Conservation (phyloP, 257 asterid genomes). For the Capsicum pubescens region DNA sequence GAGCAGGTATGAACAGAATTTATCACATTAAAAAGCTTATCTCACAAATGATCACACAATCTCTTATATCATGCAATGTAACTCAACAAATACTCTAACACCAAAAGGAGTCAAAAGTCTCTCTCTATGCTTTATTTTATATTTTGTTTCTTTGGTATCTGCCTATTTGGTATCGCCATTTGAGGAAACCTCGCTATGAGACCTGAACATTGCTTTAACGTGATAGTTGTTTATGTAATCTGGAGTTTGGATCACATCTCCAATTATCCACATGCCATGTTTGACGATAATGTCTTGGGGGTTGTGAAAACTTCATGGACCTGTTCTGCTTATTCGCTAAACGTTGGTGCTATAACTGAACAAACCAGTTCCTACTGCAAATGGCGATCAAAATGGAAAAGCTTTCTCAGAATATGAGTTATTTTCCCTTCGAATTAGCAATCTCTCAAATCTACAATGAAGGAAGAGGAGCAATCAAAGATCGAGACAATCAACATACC, state of each 20-base stretch:
- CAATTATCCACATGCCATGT: not conserved
- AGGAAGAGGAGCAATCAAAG: no score
- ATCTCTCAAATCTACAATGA: no score
- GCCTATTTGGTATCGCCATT: not conserved
- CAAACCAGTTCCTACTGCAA: no score
- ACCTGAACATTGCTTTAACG: not conserved
- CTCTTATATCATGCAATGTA: constrained; percentile 15
- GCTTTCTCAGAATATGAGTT: no score
- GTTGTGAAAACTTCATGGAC: constrained; percentile 7
- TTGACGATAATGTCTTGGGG: constrained; percentile 3
- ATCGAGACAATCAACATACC: no score
- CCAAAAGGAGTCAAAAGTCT: not conserved
- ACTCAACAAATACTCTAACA: not conserved
- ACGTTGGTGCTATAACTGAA: no score
- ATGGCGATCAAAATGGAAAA: no score
- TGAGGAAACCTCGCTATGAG: not conserved
- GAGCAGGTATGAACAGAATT: constrained; percentile 5
- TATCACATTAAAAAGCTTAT: not conserved
- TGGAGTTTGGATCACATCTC: constrained; percentile 12
- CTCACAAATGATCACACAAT: constrained; percentile 9
- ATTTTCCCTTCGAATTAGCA: no score
- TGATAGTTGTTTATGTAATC: not conserved
- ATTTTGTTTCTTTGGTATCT: constrained; percentile 20
- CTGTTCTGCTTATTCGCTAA: not conserved
- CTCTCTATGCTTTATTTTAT: not conserved